Base-by-base conservation (phyloP, 1,284 basidiomycete genomes). In the Irpex rosettiformis region DNA sequence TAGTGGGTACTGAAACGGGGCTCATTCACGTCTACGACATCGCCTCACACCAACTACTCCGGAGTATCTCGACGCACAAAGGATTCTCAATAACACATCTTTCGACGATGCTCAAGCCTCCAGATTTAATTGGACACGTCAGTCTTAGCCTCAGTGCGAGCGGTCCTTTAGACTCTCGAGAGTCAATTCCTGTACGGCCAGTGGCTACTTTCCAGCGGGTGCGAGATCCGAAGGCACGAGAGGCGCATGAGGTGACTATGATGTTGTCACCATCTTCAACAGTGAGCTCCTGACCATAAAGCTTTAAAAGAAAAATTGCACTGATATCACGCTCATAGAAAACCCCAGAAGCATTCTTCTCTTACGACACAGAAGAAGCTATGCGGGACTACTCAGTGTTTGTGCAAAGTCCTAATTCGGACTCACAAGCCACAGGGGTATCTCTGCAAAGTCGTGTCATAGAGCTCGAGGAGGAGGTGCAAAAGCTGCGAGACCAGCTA, bases 31-130 rank as follows among this genome's bases (percentile, higher is more conserved):
- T 95, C 28, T 93, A 96, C 69, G 91, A 97, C 62, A 83, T 96
- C 33, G 85, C 91, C 1, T 96, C 96, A 1, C 92, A 96, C 66
- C 95, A 98, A 70, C 84, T 88, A 29, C 77, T 96, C 27, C 89
- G 93, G 33, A 89, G 88, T 16, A 84, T 97, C 63, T 79, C 84
- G 1, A 79, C 87, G 3, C 86, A 81, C 75, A 91, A 88, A 62
- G 89, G 88, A 10, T 74, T 83, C 55, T 76, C 84, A n/a, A 85
- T 96, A 69, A 86, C 90, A 6, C 79, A 88, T 70, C 70, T 97
- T 1, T 75, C 80, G 33, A 89, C 91, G 1, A 80, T 96, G 74
- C 77, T 94, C 33, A 88, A 89, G 62, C 94, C 94, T 0, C 80
- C 85, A 7, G 95, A 97, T 70, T 80, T 96, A 30, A 78, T 92